Evolutionary conservation across 345 rosid genomes (phyloP).

Genomic region (Rhodamnia argentea): DNA sequence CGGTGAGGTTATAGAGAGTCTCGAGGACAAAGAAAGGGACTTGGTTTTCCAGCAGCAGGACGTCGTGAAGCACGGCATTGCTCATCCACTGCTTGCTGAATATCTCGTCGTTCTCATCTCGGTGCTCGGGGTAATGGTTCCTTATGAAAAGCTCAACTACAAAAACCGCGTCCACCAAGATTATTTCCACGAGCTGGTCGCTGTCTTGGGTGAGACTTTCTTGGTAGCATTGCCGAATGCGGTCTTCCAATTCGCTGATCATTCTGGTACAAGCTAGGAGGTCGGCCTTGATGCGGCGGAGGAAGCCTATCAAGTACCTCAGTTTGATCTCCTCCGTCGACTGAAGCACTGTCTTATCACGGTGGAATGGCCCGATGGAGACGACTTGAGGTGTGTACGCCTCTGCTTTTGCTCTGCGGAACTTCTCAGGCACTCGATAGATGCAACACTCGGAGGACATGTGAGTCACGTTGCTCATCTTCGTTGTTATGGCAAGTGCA

Average conservation of each 20-base stretch:
- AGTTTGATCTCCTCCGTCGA: slow-evolving; percentile 13
- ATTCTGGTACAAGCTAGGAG: slow-evolving; percentile 3
- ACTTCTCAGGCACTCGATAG: neutral
- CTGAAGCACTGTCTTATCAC: neutral
- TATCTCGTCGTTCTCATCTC: slow-evolving; percentile 3
- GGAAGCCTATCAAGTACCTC: slow-evolving; percentile 16
- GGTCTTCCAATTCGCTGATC: slow-evolving; percentile 6
- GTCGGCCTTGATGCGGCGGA: slow-evolving; percentile 5
- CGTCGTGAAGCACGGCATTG: neutral
- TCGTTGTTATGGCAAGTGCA: neutral
- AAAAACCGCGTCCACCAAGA: slow-evolving; percentile 21
- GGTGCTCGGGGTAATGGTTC: neutral
- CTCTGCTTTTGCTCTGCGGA: neutral
- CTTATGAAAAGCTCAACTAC: slow-evolving; percentile 21
- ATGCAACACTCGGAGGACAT: neutral
- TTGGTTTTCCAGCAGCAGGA: neutral
- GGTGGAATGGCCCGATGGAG: slow-evolving; percentile 10
- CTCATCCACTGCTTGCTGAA: neutral
- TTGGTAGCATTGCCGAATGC: slow-evolving; percentile 15
- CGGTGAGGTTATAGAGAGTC: neutral
- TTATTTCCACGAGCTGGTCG: slow-evolving; percentile 16
- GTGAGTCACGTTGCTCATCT: neutral
- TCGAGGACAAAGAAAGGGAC: neutral
- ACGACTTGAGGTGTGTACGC: slow-evolving; percentile 1
- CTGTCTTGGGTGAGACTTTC: slow-evolving; percentile 3